Percentiles rank a stretch among this genome's conserved stretches.
These are phyloP conservation scores for Globisporangium camurandrum DNA, from an alignment of 352 stramenopile species.

Conservation along the genomic window DNA sequence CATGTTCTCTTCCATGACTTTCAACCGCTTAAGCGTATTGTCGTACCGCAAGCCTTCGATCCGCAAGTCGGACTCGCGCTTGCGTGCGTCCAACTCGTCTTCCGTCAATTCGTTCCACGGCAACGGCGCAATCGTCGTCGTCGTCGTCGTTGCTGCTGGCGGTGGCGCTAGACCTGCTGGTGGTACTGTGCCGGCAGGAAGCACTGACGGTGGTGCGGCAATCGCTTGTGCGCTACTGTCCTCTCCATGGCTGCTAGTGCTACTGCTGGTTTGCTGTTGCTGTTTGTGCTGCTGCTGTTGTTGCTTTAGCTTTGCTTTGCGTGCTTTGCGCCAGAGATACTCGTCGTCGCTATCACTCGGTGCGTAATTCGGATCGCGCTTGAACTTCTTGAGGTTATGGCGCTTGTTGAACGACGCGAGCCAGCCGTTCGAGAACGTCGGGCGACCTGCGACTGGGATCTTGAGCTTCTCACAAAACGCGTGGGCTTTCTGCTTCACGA, in stretches of 20 bases:
- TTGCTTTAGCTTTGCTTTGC: not conserved
- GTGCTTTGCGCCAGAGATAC: slow-evolving; percentile 12
- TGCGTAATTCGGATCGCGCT: slow-evolving; percentile 12
- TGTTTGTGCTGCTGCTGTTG: slow-evolving; percentile 1
- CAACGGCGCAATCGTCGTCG: not conserved
- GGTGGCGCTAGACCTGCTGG: no score
- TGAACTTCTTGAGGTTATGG: slow-evolving; percentile 26
- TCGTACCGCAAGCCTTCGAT: slow-evolving; percentile 15
- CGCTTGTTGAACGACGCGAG: slow-evolving; percentile 69
- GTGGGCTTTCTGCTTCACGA: slow-evolving; percentile 13
- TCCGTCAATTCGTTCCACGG: slow-evolving; percentile 12
- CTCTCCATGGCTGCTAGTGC: no score
- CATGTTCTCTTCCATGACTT: slow-evolving; percentile 15
- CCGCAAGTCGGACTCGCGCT: slow-evolving; percentile 15
- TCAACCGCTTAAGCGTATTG: slow-evolving; percentile 16
- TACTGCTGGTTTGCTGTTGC: no score
- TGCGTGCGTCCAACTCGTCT: slow-evolving; percentile 11
- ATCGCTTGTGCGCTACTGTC: no score
- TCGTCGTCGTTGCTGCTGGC: no score
- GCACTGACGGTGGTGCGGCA: no score
- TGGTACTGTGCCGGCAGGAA: no score
- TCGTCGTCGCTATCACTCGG: slow-evolving; percentile 13
- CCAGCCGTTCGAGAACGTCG: slow-evolving; percentile 76
- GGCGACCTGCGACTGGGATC: slow-evolving; percentile 7
- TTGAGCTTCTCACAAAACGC: slow-evolving; percentile 13